These are phyloP conservation scores for Paramyrothecium roridum DNA, from an alignment of 2,329 filamentous ascomycete species.

Conservation along the genomic window DNA sequence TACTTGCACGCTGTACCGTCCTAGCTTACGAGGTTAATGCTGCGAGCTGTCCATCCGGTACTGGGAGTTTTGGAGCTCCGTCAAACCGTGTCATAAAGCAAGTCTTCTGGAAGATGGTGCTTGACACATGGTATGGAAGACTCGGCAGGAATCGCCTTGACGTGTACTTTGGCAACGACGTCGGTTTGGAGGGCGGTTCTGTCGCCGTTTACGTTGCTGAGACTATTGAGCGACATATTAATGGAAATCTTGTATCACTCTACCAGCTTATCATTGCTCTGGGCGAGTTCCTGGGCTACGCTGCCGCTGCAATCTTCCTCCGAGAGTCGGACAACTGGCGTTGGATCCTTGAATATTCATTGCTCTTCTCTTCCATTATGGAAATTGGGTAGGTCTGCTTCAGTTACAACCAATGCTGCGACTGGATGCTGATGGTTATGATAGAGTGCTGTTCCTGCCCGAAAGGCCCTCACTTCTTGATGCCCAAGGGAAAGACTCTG, in stretches of 20 bases:
- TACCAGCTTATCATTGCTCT: constrained; percentile 77
- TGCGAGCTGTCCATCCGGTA: no score
- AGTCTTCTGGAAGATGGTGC: not conserved
- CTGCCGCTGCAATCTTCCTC: constrained; percentile 69
- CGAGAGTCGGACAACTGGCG: constrained; percentile 69
- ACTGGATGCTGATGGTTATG: no score
- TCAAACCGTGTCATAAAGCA: not conserved
- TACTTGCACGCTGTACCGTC: no score
- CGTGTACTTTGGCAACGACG: constrained; percentile 66
- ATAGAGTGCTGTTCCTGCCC: constrained; percentile 71
- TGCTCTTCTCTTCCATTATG: constrained; percentile 58
- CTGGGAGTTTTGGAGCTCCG: not conserved
- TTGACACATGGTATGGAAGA: constrained; percentile 50
- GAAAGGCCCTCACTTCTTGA: constrained; percentile 65
- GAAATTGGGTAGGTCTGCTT: constrained; percentile 30
- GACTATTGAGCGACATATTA: constrained; percentile 62
- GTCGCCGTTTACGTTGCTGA: constrained; percentile 75
- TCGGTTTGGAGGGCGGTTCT: constrained; percentile 71
- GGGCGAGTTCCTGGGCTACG: constrained; percentile 71
- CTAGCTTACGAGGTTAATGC: no score
- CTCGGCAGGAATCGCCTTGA: constrained; percentile 51
- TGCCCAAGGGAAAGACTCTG: constrained; percentile 56
- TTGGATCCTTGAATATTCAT: constrained; percentile 69
- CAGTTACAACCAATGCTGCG: no score
- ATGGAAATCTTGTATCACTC: constrained; percentile 70